These are phyloP conservation scores for Pythium pectinolyticum DNA, from an alignment of 352 stramenopile genomes.

Conservation along the genomic window DNA sequence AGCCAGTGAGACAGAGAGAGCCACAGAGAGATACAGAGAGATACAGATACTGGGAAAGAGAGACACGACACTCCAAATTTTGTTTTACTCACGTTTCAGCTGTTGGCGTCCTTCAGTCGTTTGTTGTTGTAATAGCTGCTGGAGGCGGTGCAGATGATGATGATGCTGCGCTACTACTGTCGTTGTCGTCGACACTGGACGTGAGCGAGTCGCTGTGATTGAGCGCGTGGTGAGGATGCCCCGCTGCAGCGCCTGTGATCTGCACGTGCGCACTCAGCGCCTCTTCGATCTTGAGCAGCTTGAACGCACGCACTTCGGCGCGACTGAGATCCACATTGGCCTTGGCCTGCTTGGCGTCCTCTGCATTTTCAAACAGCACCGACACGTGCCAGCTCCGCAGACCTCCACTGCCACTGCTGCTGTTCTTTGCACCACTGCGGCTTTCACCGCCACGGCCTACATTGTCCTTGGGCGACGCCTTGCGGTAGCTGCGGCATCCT, in stretches of 20 bases:
- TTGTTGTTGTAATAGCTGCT: background rate
- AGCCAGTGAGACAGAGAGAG: too few species aligned
- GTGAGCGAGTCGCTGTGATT: constrained; percentile 34
- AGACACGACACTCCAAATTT: too few species aligned
- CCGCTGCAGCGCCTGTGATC: constrained; percentile 44
- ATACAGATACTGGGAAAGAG: too few species aligned
- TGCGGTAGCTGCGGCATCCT: constrained; percentile 61
- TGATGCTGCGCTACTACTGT: background rate
- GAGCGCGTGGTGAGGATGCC: background rate
- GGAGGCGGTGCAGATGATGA: background rate
- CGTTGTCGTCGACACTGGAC: constrained; percentile 7
- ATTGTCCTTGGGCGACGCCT: constrained; percentile 33
- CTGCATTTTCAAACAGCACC: constrained; percentile 56
- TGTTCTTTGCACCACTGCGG: too few species aligned
- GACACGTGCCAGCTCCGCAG: constrained; percentile 63
- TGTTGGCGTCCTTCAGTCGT: background rate
- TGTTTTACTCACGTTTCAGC: too few species aligned
- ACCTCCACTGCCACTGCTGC: constrained; percentile 15
- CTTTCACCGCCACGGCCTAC: too few species aligned
- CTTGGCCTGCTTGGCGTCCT: constrained; percentile 69
- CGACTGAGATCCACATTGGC: constrained; percentile 71
- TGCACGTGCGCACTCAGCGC: constrained; percentile 63
- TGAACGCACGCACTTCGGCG: constrained; percentile 76
- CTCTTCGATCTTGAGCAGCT: constrained; percentile 74
- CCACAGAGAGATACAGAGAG: too few species aligned